These are phyloP conservation scores for Salix purpurea DNA, from an alignment of 345 rosid genomes.

Conservation along the genomic window DNA sequence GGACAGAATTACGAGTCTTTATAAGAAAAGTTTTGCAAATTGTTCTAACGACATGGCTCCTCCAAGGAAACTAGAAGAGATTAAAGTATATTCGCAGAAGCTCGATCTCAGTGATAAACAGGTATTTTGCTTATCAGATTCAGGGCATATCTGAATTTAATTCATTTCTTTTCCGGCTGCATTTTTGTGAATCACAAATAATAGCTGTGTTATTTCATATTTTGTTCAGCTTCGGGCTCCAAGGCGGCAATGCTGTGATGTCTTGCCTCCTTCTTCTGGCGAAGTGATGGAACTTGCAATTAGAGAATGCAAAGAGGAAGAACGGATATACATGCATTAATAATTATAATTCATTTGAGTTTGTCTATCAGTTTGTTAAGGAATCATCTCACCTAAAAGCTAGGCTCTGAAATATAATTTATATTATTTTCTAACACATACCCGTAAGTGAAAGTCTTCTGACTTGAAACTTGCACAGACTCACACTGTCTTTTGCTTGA, in stretches of 20 bases:
- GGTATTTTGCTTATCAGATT: conserved; percentile 26
- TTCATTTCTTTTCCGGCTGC: too few relatives aligned
- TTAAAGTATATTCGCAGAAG: conserved; percentile 57
- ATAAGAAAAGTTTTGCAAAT: conserved; percentile 43
- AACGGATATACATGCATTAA: conserved; percentile 41
- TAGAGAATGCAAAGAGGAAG: conserved; percentile 68
- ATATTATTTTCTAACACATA: too few relatives aligned
- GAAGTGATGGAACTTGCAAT: conserved; percentile 56
- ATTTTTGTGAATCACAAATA: background rate
- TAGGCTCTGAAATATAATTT: too few relatives aligned
- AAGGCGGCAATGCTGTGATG: conserved; percentile 83
- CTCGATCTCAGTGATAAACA: conserved; percentile 50
- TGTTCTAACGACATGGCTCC: conserved; percentile 47
- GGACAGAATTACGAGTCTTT: conserved; percentile 38
- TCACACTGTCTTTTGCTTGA: too few relatives aligned
- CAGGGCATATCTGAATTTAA: background rate
- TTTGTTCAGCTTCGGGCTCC: conserved; percentile 61
- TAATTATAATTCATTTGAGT: too few relatives aligned
- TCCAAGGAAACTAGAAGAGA: conserved; percentile 54
- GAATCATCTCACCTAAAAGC: rapidly evolving
- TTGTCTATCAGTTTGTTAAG: too few relatives aligned
- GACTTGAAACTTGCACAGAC: too few relatives aligned
- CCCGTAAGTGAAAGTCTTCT: too few relatives aligned
- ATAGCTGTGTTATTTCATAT: background rate
- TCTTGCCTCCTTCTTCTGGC: conserved; percentile 49